Conservation (phyloP, 2,329 filamentous ascomycete species). For the Thelonectria olida region DNA sequence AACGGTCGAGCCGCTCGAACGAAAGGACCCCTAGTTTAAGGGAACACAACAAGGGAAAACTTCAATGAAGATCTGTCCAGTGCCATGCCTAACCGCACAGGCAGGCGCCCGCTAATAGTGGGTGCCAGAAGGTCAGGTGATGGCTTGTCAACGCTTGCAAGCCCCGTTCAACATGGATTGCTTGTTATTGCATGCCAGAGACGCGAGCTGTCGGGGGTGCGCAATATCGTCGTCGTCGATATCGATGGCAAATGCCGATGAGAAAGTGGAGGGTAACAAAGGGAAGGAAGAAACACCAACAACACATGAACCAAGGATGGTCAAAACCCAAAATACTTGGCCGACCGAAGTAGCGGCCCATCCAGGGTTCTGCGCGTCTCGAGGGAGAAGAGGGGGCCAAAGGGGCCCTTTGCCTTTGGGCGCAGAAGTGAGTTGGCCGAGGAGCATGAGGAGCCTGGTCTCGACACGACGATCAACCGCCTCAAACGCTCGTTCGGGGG, state of each 20-base stretch:
- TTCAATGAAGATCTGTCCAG: conserved; percentile 7
- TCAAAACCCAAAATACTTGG: not conserved
- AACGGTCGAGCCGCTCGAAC: not conserved
- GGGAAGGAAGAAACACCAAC: not conserved
- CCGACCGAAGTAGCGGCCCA: too few species aligned
- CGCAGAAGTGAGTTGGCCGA: conserved; percentile 24
- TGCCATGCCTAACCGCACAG: conserved; percentile 13
- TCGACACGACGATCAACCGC: conserved; percentile 15
- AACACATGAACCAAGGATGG: too few species aligned
- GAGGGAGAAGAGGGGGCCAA: not conserved
- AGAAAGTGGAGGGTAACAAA: not conserved
- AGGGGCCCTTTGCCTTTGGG: not conserved
- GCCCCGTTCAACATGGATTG: conserved; percentile 17
- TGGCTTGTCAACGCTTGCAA: conserved; percentile 36
- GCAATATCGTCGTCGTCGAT: too few species aligned
- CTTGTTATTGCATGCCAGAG: too few species aligned
- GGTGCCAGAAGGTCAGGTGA: conserved; percentile 35
- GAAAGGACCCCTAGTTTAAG: not conserved
- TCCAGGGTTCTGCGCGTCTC: too few species aligned
- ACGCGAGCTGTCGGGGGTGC: too few species aligned
- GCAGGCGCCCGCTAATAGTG: conserved; percentile 5
- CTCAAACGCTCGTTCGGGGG: conserved; percentile 5
- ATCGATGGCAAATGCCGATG: not conserved
- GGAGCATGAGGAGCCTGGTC: conserved; percentile 3
- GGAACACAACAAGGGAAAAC: not conserved